phyloP scores from a whole-genome alignment of 345 rosid species.

The Cardamine occulta region DNA sequence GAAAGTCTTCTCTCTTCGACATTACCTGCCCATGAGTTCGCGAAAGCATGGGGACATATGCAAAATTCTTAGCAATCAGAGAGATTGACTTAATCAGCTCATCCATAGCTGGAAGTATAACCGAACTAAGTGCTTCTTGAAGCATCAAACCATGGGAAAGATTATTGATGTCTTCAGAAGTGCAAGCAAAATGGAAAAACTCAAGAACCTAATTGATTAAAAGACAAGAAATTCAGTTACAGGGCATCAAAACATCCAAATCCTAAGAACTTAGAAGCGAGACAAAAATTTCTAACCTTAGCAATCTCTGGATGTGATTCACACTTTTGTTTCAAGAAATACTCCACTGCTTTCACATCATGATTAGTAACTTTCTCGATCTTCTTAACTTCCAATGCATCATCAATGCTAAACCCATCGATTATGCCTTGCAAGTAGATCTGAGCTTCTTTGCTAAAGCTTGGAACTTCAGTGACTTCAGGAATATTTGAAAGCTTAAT shows the following conservation, averaged over 20 bases:
- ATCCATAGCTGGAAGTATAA: slow-evolving; percentile 78
- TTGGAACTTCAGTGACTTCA: slow-evolving; percentile 79
- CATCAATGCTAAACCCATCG: slow-evolving; percentile 68
- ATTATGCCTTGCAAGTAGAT: slow-evolving; percentile 65
- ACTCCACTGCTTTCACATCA: slow-evolving; percentile 96
- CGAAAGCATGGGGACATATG: slow-evolving; percentile 84
- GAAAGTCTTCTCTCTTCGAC: slow-evolving; percentile 1
- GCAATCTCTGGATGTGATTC: slow-evolving; percentile 79
- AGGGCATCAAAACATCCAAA: background rate
- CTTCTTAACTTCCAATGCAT: slow-evolving; percentile 76
- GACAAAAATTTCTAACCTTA: slow-evolving; percentile 50
- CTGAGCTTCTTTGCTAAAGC: slow-evolving; percentile 69
- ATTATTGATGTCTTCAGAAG: slow-evolving; percentile 96
- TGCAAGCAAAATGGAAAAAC: slow-evolving; percentile 96
- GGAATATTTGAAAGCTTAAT: slow-evolving; percentile 82
- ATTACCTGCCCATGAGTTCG: slow-evolving; percentile 98
- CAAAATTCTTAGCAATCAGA: slow-evolving; percentile 68
- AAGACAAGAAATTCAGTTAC: background rate
- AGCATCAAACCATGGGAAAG: slow-evolving; percentile 94
- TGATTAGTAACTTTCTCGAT: slow-evolving; percentile 90
- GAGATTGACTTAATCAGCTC: slow-evolving; percentile 61
- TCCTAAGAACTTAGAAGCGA: background rate
- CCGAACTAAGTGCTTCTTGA: slow-evolving; percentile 63
- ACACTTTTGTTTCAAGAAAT: slow-evolving; percentile 88
- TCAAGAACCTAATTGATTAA: slow-evolving; percentile 66